These are phyloP conservation scores for Sonneratia alba DNA, from an alignment of 345 rosid species.

Conservation along the genomic window DNA sequence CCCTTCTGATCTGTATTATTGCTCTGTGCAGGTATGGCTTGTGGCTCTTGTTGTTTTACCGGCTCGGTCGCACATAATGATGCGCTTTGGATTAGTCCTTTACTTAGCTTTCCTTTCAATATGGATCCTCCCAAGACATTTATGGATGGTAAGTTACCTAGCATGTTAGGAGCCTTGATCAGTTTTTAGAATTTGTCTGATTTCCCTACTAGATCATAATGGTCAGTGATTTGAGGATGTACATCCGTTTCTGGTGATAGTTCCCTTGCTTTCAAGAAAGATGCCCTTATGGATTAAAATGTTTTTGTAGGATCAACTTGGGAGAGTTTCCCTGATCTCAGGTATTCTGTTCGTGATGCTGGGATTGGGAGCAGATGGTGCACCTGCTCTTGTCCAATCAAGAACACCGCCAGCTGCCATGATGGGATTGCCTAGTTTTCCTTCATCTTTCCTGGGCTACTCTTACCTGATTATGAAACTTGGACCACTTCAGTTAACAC, in stretches of 20 bases:
- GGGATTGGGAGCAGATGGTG: constrained; percentile 89
- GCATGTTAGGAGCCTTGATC: not conserved
- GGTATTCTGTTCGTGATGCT: constrained; percentile 66
- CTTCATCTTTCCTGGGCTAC: constrained; percentile 61
- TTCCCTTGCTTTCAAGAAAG: not conserved
- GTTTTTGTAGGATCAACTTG: constrained; percentile 71
- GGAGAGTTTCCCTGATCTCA: constrained; percentile 78
- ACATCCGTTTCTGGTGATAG: not conserved
- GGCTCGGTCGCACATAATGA: constrained; percentile 60
- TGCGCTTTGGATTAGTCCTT: constrained; percentile 71
- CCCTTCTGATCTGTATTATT: not conserved
- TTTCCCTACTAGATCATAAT: not conserved
- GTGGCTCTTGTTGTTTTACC: constrained; percentile 82
- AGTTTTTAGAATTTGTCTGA: not conserved
- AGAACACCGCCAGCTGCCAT: constrained; percentile 75
- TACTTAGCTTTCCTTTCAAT: constrained; percentile 59
- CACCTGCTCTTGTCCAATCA: constrained; percentile 63
- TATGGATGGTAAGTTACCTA: constrained; percentile 55
- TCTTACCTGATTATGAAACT: constrained; percentile 70
- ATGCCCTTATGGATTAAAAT: constrained; percentile 6
- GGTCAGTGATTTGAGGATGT: not conserved
- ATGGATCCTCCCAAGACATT: constrained; percentile 53
- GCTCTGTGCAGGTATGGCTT: constrained; percentile 67
- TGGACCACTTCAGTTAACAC: constrained; percentile 77
- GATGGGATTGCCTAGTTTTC: constrained; percentile 62